Evolutionary conservation across 495 filamentous ascomycete species (phyloP).

Genomic region (Aspergillus nidulans): DNA sequence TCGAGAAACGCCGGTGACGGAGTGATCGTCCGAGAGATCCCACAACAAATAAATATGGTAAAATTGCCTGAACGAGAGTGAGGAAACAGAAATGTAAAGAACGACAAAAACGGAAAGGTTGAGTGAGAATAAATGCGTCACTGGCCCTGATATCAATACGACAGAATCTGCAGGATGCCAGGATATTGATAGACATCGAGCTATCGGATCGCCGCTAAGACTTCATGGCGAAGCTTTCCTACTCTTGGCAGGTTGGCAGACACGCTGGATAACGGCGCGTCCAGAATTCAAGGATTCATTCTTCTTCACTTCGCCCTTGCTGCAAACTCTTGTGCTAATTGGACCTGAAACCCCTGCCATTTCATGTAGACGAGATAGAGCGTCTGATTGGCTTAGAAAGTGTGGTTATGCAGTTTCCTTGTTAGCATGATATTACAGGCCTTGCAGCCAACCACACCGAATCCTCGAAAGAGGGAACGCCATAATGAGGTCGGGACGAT

Average conservation of each 20-base stretch:
- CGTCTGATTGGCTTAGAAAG: neutral
- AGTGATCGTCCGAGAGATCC: neutral
- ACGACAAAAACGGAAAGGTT: neutral
- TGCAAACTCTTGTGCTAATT: neutral
- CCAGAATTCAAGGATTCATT: neutral
- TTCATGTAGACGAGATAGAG: neutral
- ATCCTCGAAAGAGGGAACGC: neutral
- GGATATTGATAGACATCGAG: neutral
- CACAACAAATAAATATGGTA: neutral
- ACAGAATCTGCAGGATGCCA: neutral
- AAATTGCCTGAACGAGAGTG: neutral
- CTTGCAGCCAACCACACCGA: neutral
- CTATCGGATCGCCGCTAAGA: conserved; percentile 9
- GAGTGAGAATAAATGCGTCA: conserved; percentile 6
- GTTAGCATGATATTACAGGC: neutral
- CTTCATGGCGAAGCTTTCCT: conserved; percentile 11
- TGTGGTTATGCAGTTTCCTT: neutral
- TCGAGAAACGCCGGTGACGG: neutral
- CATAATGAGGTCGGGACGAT: neutral
- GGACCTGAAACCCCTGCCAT: neutral
- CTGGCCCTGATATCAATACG: neutral
- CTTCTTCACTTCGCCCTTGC: neutral
- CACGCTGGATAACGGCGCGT: neutral
- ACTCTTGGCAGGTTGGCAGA: conserved; percentile 7
- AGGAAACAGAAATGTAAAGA: neutral